A percentile compares a stretch with the other conserved stretches of the same genome.
phyloP scores from a whole-genome alignment of 495 filamentous ascomycete species.

The Penicillium nucicola region DNA sequence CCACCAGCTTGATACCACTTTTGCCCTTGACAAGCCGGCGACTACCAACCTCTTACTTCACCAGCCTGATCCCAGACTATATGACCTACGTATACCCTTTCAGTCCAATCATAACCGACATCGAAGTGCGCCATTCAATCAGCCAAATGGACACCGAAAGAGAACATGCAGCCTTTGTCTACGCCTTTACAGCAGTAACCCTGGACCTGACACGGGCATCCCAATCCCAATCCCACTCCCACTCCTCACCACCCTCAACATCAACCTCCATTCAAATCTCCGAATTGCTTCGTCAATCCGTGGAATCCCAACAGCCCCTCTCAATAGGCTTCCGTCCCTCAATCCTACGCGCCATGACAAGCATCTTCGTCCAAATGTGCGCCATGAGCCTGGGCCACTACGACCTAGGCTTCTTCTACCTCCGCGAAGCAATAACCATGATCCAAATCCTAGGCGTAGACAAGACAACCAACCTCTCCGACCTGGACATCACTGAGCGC shows the following conservation, averaged over 20 bases:
- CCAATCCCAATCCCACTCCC: neutral
- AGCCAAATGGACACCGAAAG: slow-evolving; percentile 14
- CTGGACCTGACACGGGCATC: slow-evolving; percentile 19
- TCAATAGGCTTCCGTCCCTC: slow-evolving; percentile 16
- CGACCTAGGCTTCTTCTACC: slow-evolving; percentile 29
- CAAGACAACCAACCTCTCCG: slow-evolving; percentile 11
- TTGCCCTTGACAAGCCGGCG: neutral
- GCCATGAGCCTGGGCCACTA: slow-evolving; percentile 21
- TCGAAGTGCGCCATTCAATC: slow-evolving; percentile 19
- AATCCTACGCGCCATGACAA: slow-evolving; percentile 16
- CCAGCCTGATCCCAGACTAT: slow-evolving; percentile 19
- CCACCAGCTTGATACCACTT: neutral
- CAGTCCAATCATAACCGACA: slow-evolving; percentile 24
- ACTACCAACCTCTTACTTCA: slow-evolving; percentile 7
- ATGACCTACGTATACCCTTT: slow-evolving; percentile 27
- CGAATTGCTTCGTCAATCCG: slow-evolving; percentile 18
- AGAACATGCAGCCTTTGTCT: slow-evolving; percentile 22
- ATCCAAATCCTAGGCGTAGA: slow-evolving; percentile 24
- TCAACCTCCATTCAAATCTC: slow-evolving; percentile 13
- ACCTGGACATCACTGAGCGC: slow-evolving; percentile 16
- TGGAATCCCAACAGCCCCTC: slow-evolving; percentile 20
- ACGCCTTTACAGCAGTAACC: slow-evolving; percentile 28
- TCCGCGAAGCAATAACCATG: slow-evolving; percentile 28
- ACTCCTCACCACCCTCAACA: neutral
- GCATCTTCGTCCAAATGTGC: slow-evolving; percentile 26